phyloP scores from a whole-genome alignment of 2,329 filamentous ascomycete species.

The Paraphaeosphaeria minitans region DNA sequence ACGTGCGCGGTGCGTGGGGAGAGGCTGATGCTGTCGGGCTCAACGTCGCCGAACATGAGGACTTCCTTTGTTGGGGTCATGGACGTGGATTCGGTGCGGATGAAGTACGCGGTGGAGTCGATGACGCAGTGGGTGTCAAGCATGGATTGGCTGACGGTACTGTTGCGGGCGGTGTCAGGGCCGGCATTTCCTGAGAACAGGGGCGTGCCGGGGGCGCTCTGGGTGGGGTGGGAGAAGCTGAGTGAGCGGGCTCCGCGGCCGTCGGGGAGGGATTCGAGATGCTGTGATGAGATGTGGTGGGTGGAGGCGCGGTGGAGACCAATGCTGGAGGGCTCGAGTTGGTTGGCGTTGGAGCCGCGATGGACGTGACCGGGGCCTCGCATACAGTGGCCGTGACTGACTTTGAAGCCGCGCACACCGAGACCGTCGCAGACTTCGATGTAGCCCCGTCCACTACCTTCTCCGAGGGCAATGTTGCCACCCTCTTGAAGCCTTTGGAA shows the following conservation, averaged over 20 bases:
- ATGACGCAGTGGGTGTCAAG: constrained; percentile 65
- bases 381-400: constrained; percentile 90
- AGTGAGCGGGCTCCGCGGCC: constrained; percentile 37
- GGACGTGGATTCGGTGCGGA: constrained; percentile 67
- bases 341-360: constrained; percentile 50
- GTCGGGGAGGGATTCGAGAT: constrained; percentile 18
- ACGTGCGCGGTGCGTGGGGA: constrained; percentile 80
- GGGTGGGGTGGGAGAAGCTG: constrained; percentile 41
- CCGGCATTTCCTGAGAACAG: constrained; percentile 22
- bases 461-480: constrained; percentile 81
- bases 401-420: constrained; percentile 82
- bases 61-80: constrained; percentile 63
- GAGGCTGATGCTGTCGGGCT: constrained; percentile 84
- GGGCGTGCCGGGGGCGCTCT: constrained; percentile 45
- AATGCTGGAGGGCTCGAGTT: constrained; percentile 43
- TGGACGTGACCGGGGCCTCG: constrained; percentile 58
- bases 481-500: constrained; percentile 89
- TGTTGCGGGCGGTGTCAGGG: constrained; percentile 25
- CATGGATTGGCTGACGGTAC: constrained; percentile 19
- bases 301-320: constrained; percentile 27
- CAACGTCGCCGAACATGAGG: constrained; percentile 93
- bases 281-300: constrained; percentile 16
- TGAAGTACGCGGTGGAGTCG: constrained; percentile 92
- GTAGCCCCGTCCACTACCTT: constrained; percentile 81
- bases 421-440: constrained; percentile 86